Evolutionary conservation across 1,139 yeast species (phyloP).

Genomic region (Nakaseomyces glabratus): DNA sequence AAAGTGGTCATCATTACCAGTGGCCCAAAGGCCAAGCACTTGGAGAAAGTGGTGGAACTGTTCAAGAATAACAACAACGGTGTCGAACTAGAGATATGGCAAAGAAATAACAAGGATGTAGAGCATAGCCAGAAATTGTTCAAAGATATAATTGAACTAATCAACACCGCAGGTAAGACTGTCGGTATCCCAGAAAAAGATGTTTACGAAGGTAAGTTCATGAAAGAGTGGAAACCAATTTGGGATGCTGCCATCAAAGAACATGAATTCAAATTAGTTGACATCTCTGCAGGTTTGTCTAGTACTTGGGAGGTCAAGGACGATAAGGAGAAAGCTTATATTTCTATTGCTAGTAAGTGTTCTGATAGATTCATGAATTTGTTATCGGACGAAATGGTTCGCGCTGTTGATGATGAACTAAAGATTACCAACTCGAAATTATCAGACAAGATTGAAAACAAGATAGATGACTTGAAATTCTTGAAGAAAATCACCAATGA

Average conservation of each 20-base stretch:
- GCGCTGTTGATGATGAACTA: constrained; percentile 76
- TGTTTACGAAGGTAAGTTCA: constrained; percentile 70
- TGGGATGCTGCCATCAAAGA: constrained; percentile 39
- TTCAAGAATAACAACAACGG: constrained; percentile 25
- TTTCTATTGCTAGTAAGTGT: constrained; percentile 67
- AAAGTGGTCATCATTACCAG: constrained; percentile 66
- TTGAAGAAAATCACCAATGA: constrained; percentile 55
- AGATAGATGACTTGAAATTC: constrained; percentile 70
- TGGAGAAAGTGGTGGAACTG: constrained; percentile 33
- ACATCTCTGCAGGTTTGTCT: constrained; percentile 48
- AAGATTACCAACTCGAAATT: constrained; percentile 65
- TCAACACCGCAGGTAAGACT: constrained; percentile 38
- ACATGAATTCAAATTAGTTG: constrained; percentile 41
- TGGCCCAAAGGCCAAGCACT: constrained; percentile 78
- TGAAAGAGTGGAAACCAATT: constrained; percentile 65
- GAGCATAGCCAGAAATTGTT: constrained; percentile 66
- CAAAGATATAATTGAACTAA: constrained; percentile 44
- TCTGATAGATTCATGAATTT: constrained; percentile 74
- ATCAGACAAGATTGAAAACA: constrained; percentile 69
- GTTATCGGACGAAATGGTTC: constrained; percentile 83
- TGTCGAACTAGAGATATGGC: constrained; percentile 53
- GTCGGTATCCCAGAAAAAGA: constrained; percentile 66
- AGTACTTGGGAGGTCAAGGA: constrained; percentile 69
- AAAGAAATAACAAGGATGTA: constrained; percentile 66
- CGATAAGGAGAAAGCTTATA: constrained; percentile 58